These are phyloP conservation scores for Cryptococcus maquisensis DNA, from an alignment of 1,284 basidiomycete species.

Conservation along the genomic window DNA sequence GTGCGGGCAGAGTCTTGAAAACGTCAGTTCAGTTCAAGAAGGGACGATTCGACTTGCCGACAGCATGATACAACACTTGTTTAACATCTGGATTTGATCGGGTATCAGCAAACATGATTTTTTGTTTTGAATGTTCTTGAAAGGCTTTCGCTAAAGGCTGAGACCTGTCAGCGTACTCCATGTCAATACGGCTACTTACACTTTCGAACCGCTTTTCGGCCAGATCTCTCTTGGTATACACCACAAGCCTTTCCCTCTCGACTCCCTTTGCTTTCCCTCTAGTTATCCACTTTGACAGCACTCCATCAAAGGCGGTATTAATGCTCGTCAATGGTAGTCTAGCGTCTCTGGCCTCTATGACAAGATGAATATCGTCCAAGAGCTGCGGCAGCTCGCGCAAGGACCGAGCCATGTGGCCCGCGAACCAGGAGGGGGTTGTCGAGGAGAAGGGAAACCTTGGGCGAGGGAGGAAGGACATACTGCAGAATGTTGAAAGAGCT, in stretches of 20 bases:
- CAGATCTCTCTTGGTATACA: constrained; percentile 90
- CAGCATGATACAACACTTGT: constrained; percentile 49
- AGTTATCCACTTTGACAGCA: constrained; percentile 31
- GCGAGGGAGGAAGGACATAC: constrained; percentile 42
- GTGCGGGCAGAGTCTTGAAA: constrained; percentile 64
- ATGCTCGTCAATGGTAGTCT: constrained; percentile 89
- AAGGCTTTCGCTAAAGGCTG: constrained; percentile 52
- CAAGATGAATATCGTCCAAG: constrained; percentile 77
- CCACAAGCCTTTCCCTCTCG: constrained; percentile 71
- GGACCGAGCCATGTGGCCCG: constrained; percentile 93
- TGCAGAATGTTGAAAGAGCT: not conserved
- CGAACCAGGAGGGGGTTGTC: constrained; percentile 84
- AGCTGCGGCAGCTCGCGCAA: constrained; percentile 69
- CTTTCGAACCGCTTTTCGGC: constrained; percentile 78
- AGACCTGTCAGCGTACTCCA: not conserved
- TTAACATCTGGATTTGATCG: constrained; percentile 50
- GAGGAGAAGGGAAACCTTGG: constrained; percentile 49
- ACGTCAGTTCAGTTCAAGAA: constrained; percentile 1
- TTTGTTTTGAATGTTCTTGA: constrained; percentile 47
- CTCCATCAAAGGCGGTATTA: constrained; percentile 78
- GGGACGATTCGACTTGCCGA: constrained; percentile 34
- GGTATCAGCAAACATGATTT: constrained; percentile 54
- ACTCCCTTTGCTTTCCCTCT: constrained; percentile 47
- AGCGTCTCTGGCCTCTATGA: constrained; percentile 91
- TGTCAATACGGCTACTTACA: constrained; percentile 53